Conservation (phyloP, 169 alveolate species). For the Cryptosporidium ubiquitum region DNA sequence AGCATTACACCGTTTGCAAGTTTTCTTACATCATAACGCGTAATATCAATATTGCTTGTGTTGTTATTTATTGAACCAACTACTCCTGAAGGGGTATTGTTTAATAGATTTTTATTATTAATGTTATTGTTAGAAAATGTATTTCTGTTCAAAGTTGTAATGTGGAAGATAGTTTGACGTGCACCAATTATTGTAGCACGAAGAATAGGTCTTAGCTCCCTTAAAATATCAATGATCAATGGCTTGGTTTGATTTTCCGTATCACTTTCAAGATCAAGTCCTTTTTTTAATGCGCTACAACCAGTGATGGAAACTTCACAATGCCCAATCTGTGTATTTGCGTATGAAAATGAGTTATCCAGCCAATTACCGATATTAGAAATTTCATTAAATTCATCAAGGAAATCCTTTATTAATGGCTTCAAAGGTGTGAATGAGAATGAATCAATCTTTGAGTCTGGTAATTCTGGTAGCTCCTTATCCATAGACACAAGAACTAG, state of each 20-base stretch:
- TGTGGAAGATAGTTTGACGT: constrained; percentile 62
- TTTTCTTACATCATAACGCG: constrained; percentile 62
- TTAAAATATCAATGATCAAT: constrained; percentile 40
- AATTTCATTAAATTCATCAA: constrained; percentile 44
- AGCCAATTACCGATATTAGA: constrained; percentile 39
- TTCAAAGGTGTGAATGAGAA: constrained; percentile 20
- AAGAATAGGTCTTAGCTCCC: constrained; percentile 66
- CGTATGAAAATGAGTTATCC: constrained; percentile 50
- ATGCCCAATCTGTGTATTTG: constrained; percentile 70
- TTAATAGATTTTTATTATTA: constrained; percentile 16
- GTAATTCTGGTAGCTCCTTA: constrained; percentile 32
- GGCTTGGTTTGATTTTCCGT: constrained; percentile 36
- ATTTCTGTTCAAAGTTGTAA: constrained; percentile 47
- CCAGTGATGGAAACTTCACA: constrained; percentile 55
- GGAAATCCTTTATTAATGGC: constrained; percentile 7
- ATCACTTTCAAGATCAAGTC: not conserved
- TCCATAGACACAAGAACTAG: constrained; percentile 34
- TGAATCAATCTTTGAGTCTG: constrained; percentile 8
- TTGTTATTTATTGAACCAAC: not conserved
- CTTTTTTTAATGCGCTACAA: constrained; percentile 20
- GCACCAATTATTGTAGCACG: constrained; percentile 68
- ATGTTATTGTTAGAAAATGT: not conserved
- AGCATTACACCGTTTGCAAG: constrained; percentile 18
- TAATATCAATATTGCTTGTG: constrained; percentile 20
- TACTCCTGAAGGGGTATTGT: not conserved